phyloP scores from a whole-genome alignment of 108 stramenopile species.

The Stephanodiscus triporus region DNA sequence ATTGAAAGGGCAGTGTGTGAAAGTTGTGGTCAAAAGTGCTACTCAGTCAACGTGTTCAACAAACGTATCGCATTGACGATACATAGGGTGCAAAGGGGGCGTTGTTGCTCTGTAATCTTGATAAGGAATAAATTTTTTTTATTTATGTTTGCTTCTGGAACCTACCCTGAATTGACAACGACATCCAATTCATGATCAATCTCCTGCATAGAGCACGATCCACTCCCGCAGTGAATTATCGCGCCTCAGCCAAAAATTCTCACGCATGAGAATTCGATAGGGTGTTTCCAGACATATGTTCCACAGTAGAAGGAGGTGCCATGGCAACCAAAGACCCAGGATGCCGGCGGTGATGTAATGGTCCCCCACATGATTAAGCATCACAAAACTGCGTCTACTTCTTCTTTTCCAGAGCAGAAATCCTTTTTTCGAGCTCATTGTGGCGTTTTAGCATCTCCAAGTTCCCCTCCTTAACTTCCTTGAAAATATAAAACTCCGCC shows the following conservation, averaged over 20 bases:
- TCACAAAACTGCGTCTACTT: conserved; percentile 6
- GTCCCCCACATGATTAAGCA: too few species aligned
- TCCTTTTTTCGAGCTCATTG: conserved; percentile 70
- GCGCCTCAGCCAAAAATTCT: not conserved
- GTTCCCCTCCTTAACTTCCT: conserved; percentile 77
- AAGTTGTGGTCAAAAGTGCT: conserved; percentile 15
- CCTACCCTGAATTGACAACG: not conserved
- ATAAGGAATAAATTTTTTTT: conserved; percentile 2
- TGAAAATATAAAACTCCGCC: conserved; percentile 75
- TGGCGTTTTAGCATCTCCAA: conserved; percentile 72
- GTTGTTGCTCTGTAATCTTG: conserved; percentile 7
- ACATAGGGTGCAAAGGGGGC: conserved; percentile 8
- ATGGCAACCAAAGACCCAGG: too few species aligned
- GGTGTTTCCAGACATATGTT: too few species aligned
- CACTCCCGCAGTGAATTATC: not conserved
- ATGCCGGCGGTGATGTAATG: too few species aligned
- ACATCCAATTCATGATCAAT: not conserved
- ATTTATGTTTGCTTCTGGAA: not conserved
- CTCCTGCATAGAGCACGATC: not conserved
- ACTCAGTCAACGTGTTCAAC: too few species aligned
- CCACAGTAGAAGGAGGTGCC: too few species aligned
- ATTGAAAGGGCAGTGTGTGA: conserved; percentile 10
- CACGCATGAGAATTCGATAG: too few species aligned
- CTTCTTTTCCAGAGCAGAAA: conserved; percentile 68
- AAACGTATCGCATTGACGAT: too few species aligned